These are phyloP conservation scores for Kluyveromyces nonfermentans DNA, from an alignment of 805 yeast species.

Conservation along the genomic window DNA sequence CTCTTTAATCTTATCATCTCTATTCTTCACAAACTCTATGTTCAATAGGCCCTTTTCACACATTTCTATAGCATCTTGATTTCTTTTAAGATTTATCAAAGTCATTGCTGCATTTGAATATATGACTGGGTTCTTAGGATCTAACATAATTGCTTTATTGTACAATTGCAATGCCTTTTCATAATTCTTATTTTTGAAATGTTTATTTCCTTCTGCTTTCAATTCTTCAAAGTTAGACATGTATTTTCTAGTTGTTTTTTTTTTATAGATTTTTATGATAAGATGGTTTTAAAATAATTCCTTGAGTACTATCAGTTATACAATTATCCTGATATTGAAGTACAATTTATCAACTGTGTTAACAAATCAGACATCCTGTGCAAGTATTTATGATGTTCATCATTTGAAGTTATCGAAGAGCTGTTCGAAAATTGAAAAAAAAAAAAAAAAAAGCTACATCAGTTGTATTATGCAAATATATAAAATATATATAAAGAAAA, in stretches of 20 bases:
- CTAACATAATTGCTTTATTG: conserved; percentile 43
- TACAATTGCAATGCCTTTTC: conserved; percentile 44
- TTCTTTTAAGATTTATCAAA: conserved; percentile 42
- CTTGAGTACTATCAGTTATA: too few relatives aligned
- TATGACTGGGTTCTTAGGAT: conserved; percentile 43
- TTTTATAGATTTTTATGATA: too few relatives aligned
- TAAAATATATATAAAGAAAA: too few relatives aligned
- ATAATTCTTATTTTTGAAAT: conserved; percentile 38
- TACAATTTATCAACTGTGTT: too few relatives aligned
- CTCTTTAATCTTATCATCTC: conserved; percentile 28
- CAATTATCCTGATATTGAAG: too few relatives aligned
- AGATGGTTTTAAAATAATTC: too few relatives aligned
- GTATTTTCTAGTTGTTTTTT: background rate
- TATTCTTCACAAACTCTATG: conserved; percentile 6
- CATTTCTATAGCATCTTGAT: conserved; percentile 40
- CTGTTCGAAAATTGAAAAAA: too few relatives aligned
- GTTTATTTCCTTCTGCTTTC: conserved; percentile 41
- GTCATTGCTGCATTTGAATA: conserved; percentile 66
- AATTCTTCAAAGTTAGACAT: conserved; percentile 23
- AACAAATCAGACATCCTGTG: too few relatives aligned
- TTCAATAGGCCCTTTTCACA: conserved; percentile 40
- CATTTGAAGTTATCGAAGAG: too few relatives aligned
- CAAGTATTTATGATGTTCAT: too few relatives aligned
- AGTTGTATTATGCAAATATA: too few relatives aligned
- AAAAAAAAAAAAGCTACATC: too few relatives aligned